Evolutionary conservation across 345 rosid species (phyloP), one percentile per base, ranked within the genome.

Genomic region (Eucalyptus regnans): DNA sequence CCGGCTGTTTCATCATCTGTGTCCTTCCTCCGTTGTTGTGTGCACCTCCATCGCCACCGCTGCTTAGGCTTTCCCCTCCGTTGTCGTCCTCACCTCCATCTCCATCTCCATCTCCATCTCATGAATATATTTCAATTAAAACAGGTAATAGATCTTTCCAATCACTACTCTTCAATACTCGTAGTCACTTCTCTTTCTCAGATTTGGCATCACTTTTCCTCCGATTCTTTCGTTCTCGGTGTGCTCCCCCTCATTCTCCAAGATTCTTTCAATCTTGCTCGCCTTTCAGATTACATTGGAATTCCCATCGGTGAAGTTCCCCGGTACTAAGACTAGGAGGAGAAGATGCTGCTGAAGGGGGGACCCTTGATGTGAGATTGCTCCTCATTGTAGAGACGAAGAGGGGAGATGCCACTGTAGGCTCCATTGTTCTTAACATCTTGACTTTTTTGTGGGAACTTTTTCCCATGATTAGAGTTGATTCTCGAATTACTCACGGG

Each of bases 401-500:
- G 62, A 23, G 12, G 62, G n/a, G 64, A 58, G 29, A 58, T 58
- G n/a, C 64, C 64, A 25, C n/a, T 58, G n/a, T 7, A 23, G 64
- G 64, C n/a, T 58, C n/a, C 1, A 2, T 0, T 58, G 14, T 58
- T 11, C 14, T 58, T n/a, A 29, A 14, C 17, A 64, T 14, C 37
- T 64, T 4, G 37, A n/a, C 33, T 0, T 54, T 29, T n/a, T n/a
- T n/a, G 37, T 29, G 71, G 71, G 4, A n/a, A n/a, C 18, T n/a
- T 15, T 14, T 62, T n/a, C 18, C 37, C 12, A 0, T 29, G 18
- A 14, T 13, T 14, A 7, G 37, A 54, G 60, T 64, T 64, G 37
- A 9, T 7, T n/a, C 71, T 64, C 18, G 0, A 0, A n/a, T 64
- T 14, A 29, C 8, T 64, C 37, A 4, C 8, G 18, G 33, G 18